Conservation (phyloP, 352 stramenopile species). For the Plasmopara viticola region DNA sequence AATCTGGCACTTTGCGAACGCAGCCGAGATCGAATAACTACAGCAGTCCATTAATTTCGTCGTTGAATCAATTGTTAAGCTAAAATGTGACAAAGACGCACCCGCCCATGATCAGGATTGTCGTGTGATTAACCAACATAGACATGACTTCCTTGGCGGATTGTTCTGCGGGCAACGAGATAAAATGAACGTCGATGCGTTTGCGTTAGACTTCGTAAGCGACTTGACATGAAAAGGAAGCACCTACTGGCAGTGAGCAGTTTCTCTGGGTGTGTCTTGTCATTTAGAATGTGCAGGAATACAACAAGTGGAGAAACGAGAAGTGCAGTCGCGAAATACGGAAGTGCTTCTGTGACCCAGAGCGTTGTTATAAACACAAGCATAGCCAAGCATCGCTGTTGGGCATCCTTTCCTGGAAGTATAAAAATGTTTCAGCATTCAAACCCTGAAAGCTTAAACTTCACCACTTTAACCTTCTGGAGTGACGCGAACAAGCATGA, state of each 20-base stretch:
- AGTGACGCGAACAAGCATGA: conserved; percentile 68
- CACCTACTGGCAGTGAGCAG: conserved; percentile 68
- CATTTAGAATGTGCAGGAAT: conserved; percentile 83
- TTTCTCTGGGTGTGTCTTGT: conserved; percentile 64
- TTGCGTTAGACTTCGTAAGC: neutral
- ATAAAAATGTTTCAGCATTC: neutral
- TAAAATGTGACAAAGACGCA: conserved; percentile 21
- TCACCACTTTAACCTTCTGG: conserved; percentile 44
- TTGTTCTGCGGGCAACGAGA: conserved; percentile 33
- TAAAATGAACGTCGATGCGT: neutral
- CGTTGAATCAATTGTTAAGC: neutral
- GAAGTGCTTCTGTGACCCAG: conserved; percentile 88
- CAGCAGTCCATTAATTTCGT: neutral
- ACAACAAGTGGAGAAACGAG: conserved; percentile 86
- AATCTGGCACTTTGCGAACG: conserved; percentile 89
- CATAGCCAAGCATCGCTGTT: conserved; percentile 85
- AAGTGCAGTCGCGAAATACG: conserved; percentile 88
- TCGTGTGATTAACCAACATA: conserved; percentile 88
- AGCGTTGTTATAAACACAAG: conserved; percentile 86
- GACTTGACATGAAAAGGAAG: neutral
- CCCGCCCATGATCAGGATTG: conserved; percentile 90
- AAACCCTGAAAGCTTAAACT: neutral
- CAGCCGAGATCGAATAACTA: conserved; percentile 83
- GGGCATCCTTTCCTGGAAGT: conserved; percentile 52
- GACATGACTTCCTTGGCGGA: conserved; percentile 87